Conservation (phyloP, 1,284 basidiomycete genomes). For the Cyathus olla region DNA sequence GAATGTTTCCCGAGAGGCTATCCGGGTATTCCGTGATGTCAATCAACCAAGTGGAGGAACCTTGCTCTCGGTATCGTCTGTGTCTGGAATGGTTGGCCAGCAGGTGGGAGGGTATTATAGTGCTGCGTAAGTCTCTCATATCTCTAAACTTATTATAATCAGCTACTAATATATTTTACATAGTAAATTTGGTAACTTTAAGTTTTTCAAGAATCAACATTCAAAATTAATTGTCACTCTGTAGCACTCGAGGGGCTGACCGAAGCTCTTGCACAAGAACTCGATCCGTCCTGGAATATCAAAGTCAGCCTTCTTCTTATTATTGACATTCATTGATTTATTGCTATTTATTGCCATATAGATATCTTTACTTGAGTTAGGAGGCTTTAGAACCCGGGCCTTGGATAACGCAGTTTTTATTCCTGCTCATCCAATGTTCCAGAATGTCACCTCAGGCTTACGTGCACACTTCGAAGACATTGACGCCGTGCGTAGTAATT, state of each 20-base stretch:
- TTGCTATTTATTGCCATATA: too few species aligned
- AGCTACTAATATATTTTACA: neutral
- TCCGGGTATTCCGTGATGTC: slow-evolving; percentile 51
- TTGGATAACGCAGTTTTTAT: neutral
- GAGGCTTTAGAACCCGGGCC: neutral
- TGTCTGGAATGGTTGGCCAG: neutral
- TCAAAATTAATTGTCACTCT: neutral
- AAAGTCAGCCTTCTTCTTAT: neutral
- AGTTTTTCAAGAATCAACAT: neutral
- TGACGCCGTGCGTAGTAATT: neutral
- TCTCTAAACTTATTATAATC: neutral
- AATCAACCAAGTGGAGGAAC: slow-evolving; percentile 32
- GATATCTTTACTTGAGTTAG: neutral
- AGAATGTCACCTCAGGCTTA: neutral
- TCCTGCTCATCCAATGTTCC: neutral
- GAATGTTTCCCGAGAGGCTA: slow-evolving; percentile 41
- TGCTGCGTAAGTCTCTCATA: neutral
- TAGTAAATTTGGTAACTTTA: neutral
- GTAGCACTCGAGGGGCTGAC: neutral
- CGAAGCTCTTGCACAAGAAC: neutral
- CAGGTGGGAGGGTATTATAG: neutral
- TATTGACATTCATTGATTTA: neutral
- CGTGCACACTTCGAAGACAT: neutral
- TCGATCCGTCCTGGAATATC: slow-evolving; percentile 1
- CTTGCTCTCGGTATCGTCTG: neutral